These are phyloP conservation scores for Alternaria postmessia DNA, from an alignment of 2,329 filamentous ascomycete genomes.

Conservation along the genomic window DNA sequence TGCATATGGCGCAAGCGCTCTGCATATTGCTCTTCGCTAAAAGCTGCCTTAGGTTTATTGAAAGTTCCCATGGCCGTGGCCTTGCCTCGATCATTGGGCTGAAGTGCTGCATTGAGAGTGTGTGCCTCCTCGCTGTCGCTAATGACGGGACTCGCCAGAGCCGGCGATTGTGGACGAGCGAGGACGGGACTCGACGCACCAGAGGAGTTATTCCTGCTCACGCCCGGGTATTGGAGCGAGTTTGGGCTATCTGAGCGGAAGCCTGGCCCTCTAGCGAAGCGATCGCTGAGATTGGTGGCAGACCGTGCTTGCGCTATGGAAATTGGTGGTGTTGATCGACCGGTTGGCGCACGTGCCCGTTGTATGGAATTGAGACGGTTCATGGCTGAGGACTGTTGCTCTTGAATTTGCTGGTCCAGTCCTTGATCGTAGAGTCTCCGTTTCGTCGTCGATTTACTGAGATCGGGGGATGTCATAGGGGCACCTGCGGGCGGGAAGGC, in stretches of 20 bases:
- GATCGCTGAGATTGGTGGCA: slow-evolving; percentile 57
- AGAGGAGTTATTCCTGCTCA: slow-evolving; percentile 47
- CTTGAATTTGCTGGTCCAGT: slow-evolving; percentile 78
- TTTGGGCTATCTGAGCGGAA: slow-evolving; percentile 59
- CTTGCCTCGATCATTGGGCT: slow-evolving; percentile 80
- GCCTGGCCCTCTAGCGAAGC: slow-evolving; percentile 52
- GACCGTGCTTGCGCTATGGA: slow-evolving; percentile 54
- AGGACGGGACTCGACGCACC: slow-evolving; percentile 52
- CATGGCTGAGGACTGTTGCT: slow-evolving; percentile 78
- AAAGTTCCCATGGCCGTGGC: slow-evolving; percentile 77
- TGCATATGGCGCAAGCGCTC: slow-evolving; percentile 84
- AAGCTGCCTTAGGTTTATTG: slow-evolving; percentile 76
- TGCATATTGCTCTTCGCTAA: slow-evolving; percentile 85
- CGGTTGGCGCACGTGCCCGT: slow-evolving; percentile 60
- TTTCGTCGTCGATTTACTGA: slow-evolving; percentile 74
- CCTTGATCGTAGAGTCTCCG: slow-evolving; percentile 85
- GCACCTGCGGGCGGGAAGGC: slow-evolving; percentile 31
- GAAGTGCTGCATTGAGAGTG: slow-evolving; percentile 68
- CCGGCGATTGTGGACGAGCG: slow-evolving; percentile 58
- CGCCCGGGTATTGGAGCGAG: slow-evolving; percentile 48
- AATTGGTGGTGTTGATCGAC: slow-evolving; percentile 62
- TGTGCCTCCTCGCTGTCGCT: slow-evolving; percentile 76
- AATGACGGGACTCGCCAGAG: slow-evolving; percentile 70
- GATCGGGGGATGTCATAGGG: slow-evolving; percentile 44
- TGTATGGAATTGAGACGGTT: slow-evolving; percentile 82